Evolutionary conservation across 495 filamentous ascomycete genomes (phyloP), one percentile per base, ranked within the genome.

Genomic region (Xylaria bambusicola): DNA sequence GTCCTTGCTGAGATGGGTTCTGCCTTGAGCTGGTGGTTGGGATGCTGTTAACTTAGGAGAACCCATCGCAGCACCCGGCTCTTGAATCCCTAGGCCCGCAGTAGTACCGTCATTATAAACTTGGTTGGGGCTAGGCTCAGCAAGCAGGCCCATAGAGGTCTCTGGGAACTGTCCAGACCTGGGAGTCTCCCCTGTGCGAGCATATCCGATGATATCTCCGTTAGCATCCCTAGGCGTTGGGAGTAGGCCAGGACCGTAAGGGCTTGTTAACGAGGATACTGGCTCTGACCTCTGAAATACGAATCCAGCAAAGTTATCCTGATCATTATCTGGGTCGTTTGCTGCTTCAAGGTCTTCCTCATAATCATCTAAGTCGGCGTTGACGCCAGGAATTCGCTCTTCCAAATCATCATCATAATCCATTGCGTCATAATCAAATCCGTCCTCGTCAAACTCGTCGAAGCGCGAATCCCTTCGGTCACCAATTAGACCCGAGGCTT

Each of bases 341-440:
- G 45, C 49, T 15, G 26, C 68, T 3, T 68, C 71, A 13, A 56
- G 56, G 1, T 71, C 69, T 18, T 82, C 78, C 3, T 83, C 82
- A n/a, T 54, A 42, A 21, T 54, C 52, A 38, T 88, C 83, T 1
- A 79, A 80, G 67, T 88, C 85, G 31, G 80, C 81, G 67, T 90
- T 91, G 31, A 92, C 84, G 13, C 88, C 88, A 0, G 90, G 88
- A 52, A 92, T 91, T 33, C 77, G 76, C 62, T 93, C 89, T 71
- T 95, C 89, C 35, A 92, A 75, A 3, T 80, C 87, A 61, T 88
- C 87, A 52, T 87, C 80, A 45, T 91, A 88, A 64, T 88, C 85
- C 73, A 88, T 79, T 15, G 80, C 80, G 42, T 87, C 86, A 68
- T 85, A 86, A 63, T 94, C 83, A 63, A 83, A 88, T 29, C 79